Evolutionary conservation across 2,329 filamentous ascomycete species (phyloP), one percentile per base, ranked within the genome.

Genomic region (Madurella mycetomatis): DNA sequence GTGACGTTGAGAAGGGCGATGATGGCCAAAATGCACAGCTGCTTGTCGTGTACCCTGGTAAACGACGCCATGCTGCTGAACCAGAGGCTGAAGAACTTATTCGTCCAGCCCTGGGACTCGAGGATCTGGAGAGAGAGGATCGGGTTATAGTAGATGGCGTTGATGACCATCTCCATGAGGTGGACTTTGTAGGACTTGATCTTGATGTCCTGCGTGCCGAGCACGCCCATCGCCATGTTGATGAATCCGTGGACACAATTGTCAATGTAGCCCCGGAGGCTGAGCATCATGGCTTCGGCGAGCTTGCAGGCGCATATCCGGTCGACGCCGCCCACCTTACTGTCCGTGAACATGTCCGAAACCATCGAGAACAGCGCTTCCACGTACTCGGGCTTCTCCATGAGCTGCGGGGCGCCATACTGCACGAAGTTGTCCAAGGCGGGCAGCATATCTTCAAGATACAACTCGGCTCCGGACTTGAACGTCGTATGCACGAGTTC

Each of bases 61-160:
- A 99, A 97, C 66, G 84, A 86, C 59, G 95, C 88, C 75, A 99
- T 99, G 74, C 86, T 95, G 41, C 90, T 90, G 72, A 99, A 99
- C 94, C 94, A 99, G 55, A 95, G 76, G 72, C 90, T 96, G 78
- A 99, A 99, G 76, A 99, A 99, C 69, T 95, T 95, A 74, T 97
- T 97, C 7, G 94, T 97, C 92, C 92, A 96, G 57, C 84, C 87
- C 66, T 95, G 92, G 50, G 80, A 75, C 74, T 99, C 94, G n/a
- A 99, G 81, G 39, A 96, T 84, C 58, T 91, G 86, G 18, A 99
- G 81, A 19, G 91, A 82, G 56, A 96, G 79, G 43, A 87, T 74
- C 1, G 94, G 92, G 75, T 96, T 96, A 79, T 99, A 99, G 79
- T 97, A 95, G 65, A 97, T 91, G 52, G 89, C 85, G 72, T 97